These are phyloP conservation scores for Neopestalotiopsis sp. DNA, from an alignment of 2,329 filamentous ascomycete species.

Conservation along the genomic window DNA sequence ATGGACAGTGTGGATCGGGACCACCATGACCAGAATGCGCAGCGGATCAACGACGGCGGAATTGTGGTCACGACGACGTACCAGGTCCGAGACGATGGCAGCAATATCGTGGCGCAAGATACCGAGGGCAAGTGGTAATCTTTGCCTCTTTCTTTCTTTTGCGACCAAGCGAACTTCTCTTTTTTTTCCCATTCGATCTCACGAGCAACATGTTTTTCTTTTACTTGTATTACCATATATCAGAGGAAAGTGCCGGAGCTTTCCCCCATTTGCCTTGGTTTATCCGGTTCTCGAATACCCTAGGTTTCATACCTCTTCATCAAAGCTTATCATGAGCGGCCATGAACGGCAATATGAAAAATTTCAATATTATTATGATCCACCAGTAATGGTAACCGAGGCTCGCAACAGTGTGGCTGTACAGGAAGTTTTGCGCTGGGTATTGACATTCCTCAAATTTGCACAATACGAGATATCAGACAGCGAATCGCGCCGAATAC, in stretches of 20 bases:
- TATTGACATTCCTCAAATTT: neutral
- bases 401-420: neutral
- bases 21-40: too few relatives aligned
- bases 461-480: neutral
- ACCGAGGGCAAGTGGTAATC: neutral
- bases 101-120: neutral
- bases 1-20: neutral
- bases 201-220: neutral
- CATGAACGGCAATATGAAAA: too few relatives aligned
- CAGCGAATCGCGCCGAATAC: neutral
- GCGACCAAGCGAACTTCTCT: neutral
- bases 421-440: neutral
- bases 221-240: too few relatives aligned
- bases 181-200: neutral
- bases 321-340: too few relatives aligned
- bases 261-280: too few relatives aligned
- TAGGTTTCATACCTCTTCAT: too few relatives aligned
- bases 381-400: neutral
- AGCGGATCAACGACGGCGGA: neutral
- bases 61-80: slow-evolving; percentile 20
- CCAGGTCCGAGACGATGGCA: slow-evolving; percentile 17
- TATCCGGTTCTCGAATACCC: too few relatives aligned
- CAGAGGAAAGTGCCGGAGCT: too few relatives aligned
- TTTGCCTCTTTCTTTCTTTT: neutral
- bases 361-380: neutral